phyloP scores from a whole-genome alignment of 2,329 filamentous ascomycete genomes.

The Neofusicoccum sp. region DNA sequence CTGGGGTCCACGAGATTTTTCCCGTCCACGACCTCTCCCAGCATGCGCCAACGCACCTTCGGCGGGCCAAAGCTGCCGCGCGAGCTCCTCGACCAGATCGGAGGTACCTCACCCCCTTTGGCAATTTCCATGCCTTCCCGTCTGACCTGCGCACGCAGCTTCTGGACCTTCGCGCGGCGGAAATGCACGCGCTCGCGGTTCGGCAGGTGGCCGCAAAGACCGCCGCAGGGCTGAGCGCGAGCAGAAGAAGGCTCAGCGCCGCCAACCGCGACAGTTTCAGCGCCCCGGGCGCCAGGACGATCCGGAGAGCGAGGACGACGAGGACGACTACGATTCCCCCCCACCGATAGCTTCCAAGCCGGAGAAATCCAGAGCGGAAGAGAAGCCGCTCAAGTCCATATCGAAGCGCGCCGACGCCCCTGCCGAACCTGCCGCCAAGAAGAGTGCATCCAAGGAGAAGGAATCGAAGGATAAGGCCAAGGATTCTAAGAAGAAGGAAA shows the following conservation, averaged over 20 bases:
- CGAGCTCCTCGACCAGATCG: slow-evolving; percentile 45
- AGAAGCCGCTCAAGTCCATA: slow-evolving; percentile 36
- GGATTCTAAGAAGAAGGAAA: slow-evolving; percentile 24
- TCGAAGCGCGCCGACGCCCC: slow-evolving; percentile 31
- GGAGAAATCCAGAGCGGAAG: slow-evolving; percentile 23
- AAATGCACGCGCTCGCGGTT: slow-evolving; percentile 28
- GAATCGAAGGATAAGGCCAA: slow-evolving; percentile 22
- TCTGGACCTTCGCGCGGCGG: slow-evolving; percentile 23
- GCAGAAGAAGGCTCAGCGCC: slow-evolving; percentile 55
- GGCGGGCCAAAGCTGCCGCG: slow-evolving; percentile 47
- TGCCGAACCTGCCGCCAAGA: background rate
- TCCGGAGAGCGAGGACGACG: slow-evolving; percentile 24
- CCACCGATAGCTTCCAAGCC: slow-evolving; percentile 22
- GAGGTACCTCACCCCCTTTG: slow-evolving; percentile 26
- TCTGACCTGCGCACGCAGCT: background rate
- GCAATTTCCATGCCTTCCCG: too few species aligned
- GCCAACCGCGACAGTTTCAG: slow-evolving; percentile 15
- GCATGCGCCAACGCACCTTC: slow-evolving; percentile 38
- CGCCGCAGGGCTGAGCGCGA: slow-evolving; percentile 64
- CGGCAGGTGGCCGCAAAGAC: slow-evolving; percentile 56
- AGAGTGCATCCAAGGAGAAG: background rate
- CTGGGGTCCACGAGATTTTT: slow-evolving; percentile 24
- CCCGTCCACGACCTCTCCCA: slow-evolving; percentile 22
- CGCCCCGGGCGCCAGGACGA: background rate
- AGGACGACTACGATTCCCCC: slow-evolving; percentile 22